phyloP scores from a whole-genome alignment of 495 filamentous ascomycete species.

The Cryomyces antarcticus region DNA sequence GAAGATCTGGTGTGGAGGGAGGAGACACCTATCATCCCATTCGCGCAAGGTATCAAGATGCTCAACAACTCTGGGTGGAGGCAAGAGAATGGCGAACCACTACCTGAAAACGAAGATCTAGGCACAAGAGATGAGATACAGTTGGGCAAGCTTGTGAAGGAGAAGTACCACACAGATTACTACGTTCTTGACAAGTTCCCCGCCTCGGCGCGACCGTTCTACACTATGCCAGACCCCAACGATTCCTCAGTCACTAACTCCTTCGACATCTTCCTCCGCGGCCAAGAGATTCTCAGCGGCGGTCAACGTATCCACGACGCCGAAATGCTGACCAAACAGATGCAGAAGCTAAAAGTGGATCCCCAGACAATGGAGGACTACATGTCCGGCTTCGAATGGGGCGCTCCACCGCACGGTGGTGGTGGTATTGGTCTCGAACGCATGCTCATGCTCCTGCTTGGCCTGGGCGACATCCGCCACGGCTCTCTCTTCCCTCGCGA shows the following conservation, averaged over 20 bases:
- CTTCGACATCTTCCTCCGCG: slow-evolving; percentile 87
- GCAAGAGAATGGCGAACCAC: slow-evolving; percentile 48
- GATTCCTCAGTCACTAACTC: slow-evolving; percentile 65
- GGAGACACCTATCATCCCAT: slow-evolving; percentile 60
- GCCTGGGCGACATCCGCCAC: slow-evolving; percentile 73
- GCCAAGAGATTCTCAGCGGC: slow-evolving; percentile 80
- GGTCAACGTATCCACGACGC: slow-evolving; percentile 83
- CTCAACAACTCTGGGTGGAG: slow-evolving; percentile 66
- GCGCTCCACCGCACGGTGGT: slow-evolving; percentile 75
- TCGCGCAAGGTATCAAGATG: slow-evolving; percentile 58
- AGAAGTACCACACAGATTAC: slow-evolving; percentile 77
- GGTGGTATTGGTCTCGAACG: slow-evolving; percentile 82
- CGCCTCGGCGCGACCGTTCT: slow-evolving; percentile 64
- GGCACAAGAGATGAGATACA: slow-evolving; percentile 73
- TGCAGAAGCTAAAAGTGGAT: slow-evolving; percentile 56
- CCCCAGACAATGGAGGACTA: slow-evolving; percentile 69
- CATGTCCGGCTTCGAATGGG: slow-evolving; percentile 70
- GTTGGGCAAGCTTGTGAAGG: slow-evolving; percentile 60
- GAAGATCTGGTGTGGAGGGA: slow-evolving; percentile 62
- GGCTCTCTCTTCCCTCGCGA: slow-evolving; percentile 72
- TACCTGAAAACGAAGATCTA: slow-evolving; percentile 56
- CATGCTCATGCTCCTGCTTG: slow-evolving; percentile 62
- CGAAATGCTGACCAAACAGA: slow-evolving; percentile 48
- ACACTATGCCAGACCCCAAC: slow-evolving; percentile 73
- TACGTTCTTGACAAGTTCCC: slow-evolving; percentile 94